Evolutionary conservation across 1,284 basidiomycete genomes (phyloP), one percentile per base, ranked within the genome.

Genomic region (Ceratobasidium sp.): DNA sequence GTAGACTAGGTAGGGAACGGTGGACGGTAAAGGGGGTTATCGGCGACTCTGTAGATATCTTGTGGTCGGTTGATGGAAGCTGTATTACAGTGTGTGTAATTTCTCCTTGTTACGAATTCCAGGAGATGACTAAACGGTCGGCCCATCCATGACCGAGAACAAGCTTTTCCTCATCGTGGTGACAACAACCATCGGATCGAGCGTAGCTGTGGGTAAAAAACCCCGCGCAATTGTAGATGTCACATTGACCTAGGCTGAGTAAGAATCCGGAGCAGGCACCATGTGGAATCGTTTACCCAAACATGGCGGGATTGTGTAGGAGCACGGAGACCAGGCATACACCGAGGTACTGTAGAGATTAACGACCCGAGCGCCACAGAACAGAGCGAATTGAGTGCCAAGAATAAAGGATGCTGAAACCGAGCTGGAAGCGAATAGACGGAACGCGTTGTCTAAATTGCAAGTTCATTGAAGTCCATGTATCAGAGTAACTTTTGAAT

Each of bases 121-220:
- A 66, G 12, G 20, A 18, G 71, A 73, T 73, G 71, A 73, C 71
- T 73, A 73, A 69, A 73, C 12, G 55, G 23, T 60, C 71, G 71
- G 67, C 67, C 49, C n/a, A n/a, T 6, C 6, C 15, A 40, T 69
- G 28, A 26, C 67, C 63, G 63, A 69, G 67, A n/a, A 2, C 23
- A 55, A 46, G 9, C 28, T 44, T n/a, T 23, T 15, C 42, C 63
- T 64, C 42, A 23, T 64, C 33, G 12, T 23, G 20, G 6, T 64
- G 42, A 23, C 26, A 10, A 6, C 23, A 28, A 49, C 23, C 63
- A 66, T 46, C 61, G 40, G 28, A 64, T 64, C 61, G 40, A 46
- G 42, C 23, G 6, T 44, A 44, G 42, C 26, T 33, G 5, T 20
- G 49, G 20, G 18, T 51, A 64, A 42, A 23, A 46, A 49, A 10